These are phyloP conservation scores for Picea abies DNA, from an alignment of 83 land plant genomes.

Conservation along the genomic window DNA sequence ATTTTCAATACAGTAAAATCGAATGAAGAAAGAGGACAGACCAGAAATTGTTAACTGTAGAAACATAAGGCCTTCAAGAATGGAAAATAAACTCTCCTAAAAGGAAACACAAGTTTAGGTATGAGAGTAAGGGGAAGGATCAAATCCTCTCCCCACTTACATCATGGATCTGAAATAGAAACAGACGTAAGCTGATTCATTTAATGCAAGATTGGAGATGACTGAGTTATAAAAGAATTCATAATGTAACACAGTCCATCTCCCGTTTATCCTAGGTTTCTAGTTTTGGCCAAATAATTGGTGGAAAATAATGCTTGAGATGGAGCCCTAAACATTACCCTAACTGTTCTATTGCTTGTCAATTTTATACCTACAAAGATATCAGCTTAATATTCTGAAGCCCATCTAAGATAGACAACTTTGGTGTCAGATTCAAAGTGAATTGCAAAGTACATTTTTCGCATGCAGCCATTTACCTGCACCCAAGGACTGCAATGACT, in stretches of 20 bases:
- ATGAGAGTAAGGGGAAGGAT: too few relatives aligned
- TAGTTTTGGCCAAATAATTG: background rate
- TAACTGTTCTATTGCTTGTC: background rate
- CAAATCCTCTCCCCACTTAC: too few relatives aligned
- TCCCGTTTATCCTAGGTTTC: background rate
- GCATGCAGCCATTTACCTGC: background rate
- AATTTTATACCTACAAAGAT: background rate
- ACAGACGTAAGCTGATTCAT: background rate
- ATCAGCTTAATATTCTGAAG: background rate
- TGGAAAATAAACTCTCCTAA: too few relatives aligned
- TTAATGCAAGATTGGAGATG: background rate
- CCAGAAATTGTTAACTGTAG: too few relatives aligned
- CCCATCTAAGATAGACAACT: background rate
- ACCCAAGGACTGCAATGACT: background rate
- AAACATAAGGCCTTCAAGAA: too few relatives aligned
- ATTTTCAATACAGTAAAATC: too few relatives aligned
- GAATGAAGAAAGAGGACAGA: too few relatives aligned
- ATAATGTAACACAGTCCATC: background rate
- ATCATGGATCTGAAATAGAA: too few relatives aligned
- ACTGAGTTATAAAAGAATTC: background rate
- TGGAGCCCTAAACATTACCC: background rate
- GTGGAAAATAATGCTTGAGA: background rate
- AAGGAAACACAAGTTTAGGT: too few relatives aligned
- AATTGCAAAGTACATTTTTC: background rate
- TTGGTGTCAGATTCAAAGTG: background rate